Evolutionary conservation across 306 rosid species (phyloP).

Genomic region (Pachyrhizus erosus): DNA sequence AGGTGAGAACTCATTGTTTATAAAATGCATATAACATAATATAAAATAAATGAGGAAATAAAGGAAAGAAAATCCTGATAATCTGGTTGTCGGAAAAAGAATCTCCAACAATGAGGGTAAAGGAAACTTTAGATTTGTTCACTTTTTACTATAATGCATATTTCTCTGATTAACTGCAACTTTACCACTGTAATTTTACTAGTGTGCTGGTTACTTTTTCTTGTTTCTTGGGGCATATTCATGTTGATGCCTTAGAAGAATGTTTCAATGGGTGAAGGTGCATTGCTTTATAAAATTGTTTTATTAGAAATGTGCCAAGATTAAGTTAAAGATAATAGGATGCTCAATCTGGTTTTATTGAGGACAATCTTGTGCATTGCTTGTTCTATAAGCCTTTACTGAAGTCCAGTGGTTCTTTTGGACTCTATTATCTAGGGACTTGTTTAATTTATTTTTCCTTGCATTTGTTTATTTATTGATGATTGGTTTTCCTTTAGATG

Average conservation of each 20-base stretch:
- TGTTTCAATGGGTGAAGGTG: slow-evolving; percentile 7
- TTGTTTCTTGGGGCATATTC: slow-evolving; percentile 19
- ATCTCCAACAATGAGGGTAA: background rate
- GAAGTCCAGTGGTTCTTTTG: slow-evolving; percentile 21
- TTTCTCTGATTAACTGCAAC: slow-evolving; percentile 8
- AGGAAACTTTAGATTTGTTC: background rate
- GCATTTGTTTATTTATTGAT: background rate
- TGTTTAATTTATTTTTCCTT: background rate
- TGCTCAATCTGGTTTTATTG: slow-evolving; percentile 29
- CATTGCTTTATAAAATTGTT: slow-evolving; percentile 28
- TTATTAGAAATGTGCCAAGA: slow-evolving; percentile 14
- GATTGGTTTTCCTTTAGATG: slow-evolving; percentile 33
- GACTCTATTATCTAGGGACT: background rate
- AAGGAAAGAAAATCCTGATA: slow-evolving; percentile 7
- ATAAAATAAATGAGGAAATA: slow-evolving; percentile 4
- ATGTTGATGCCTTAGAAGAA: slow-evolving; percentile 8
- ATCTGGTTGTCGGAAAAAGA: background rate
- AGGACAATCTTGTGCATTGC: background rate
- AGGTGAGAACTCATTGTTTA: background rate
- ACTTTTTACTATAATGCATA: background rate
- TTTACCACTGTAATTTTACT: background rate
- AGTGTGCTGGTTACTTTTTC: slow-evolving; percentile 3
- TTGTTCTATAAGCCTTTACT: slow-evolving; percentile 15
- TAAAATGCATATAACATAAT: slow-evolving; percentile 1
- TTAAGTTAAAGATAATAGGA: slow-evolving; percentile 1